These are phyloP conservation scores for Zelonia costaricensis DNA, from an alignment of 208 protist species.

Conservation along the genomic window DNA sequence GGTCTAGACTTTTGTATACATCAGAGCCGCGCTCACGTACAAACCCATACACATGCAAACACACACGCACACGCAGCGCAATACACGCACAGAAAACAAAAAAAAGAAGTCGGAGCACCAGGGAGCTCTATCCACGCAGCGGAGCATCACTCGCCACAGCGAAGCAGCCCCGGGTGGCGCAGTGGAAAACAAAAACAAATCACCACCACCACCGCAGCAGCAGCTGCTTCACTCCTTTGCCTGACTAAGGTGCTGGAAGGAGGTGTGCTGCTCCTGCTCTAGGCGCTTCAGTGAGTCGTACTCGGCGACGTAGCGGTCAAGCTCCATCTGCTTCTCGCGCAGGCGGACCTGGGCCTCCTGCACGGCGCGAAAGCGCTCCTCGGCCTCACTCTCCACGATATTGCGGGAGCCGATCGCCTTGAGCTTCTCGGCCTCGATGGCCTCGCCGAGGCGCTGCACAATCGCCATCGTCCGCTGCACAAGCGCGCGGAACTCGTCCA, in stretches of 20 bases:
- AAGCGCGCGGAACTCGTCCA: slow-evolving; percentile 85
- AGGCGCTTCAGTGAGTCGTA: slow-evolving; percentile 85
- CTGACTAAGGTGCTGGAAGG: slow-evolving; percentile 81
- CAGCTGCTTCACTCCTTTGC: slow-evolving; percentile 38
- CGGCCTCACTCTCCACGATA: slow-evolving; percentile 88
- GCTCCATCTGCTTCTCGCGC: slow-evolving; percentile 87
- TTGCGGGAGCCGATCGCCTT: slow-evolving; percentile 86
- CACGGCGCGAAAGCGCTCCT: slow-evolving; percentile 73
- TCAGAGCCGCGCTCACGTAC: not conserved
- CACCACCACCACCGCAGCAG: not conserved
- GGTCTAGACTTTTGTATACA: too few relatives aligned
- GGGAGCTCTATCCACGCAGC: not conserved
- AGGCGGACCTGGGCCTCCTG: slow-evolving; percentile 85
- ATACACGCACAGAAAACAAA: not conserved
- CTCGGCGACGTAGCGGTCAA: slow-evolving; percentile 89
- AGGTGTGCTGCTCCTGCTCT: slow-evolving; percentile 80
- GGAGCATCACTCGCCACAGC: too few relatives aligned
- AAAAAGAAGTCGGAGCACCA: too few relatives aligned
- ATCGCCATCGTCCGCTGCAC: slow-evolving; percentile 84
- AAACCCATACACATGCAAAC: not conserved
- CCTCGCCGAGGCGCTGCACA: slow-evolving; percentile 72
- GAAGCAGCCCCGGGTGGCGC: too few relatives aligned
- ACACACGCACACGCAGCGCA: not conserved
- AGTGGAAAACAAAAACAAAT: not conserved
- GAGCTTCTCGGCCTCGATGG: slow-evolving; percentile 88